A percentile compares a stretch with the other conserved stretches of the same genome.
These are phyloP conservation scores for Trifolium dubium DNA, from an alignment of 306 rosid species.

Conservation along the genomic window DNA sequence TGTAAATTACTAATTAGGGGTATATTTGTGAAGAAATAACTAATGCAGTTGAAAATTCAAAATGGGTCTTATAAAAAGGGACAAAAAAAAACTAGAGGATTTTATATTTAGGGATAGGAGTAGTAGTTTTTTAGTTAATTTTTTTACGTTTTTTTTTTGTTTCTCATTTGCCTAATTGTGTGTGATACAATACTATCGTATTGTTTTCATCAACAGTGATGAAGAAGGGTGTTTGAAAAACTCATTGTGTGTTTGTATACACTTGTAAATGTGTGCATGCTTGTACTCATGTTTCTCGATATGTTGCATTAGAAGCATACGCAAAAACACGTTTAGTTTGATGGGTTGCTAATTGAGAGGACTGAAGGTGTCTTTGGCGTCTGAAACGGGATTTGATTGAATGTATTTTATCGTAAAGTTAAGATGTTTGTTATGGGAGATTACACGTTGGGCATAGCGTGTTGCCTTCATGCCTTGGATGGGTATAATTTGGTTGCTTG, in stretches of 20 bases:
- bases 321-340: not conserved
- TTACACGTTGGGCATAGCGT: not conserved
- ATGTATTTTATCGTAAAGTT: slow-evolving; percentile 1
- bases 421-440: not conserved
- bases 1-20: too few species aligned
- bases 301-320: not conserved
- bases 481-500: not conserved
- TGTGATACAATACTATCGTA: not conserved
- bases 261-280: not conserved
- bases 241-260: not conserved
- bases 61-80: too few species aligned
- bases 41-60: too few species aligned
- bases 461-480: not conserved
- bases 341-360: not conserved
- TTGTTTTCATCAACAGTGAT: not conserved
- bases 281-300: not conserved
- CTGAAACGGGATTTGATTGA: slow-evolving; percentile 17
- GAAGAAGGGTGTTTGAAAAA: not conserved
- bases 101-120: too few species aligned
- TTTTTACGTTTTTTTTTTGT: too few species aligned
- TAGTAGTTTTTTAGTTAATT: too few species aligned
- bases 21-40: too few species aligned
- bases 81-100: too few species aligned
- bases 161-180: not conserved
- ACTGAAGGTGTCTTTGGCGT: not conserved